Evolutionary conservation across 23 red algal genomes (phyloP), one percentile per base, ranked within the genome.

Genomic region (Chondrus crispus): DNA sequence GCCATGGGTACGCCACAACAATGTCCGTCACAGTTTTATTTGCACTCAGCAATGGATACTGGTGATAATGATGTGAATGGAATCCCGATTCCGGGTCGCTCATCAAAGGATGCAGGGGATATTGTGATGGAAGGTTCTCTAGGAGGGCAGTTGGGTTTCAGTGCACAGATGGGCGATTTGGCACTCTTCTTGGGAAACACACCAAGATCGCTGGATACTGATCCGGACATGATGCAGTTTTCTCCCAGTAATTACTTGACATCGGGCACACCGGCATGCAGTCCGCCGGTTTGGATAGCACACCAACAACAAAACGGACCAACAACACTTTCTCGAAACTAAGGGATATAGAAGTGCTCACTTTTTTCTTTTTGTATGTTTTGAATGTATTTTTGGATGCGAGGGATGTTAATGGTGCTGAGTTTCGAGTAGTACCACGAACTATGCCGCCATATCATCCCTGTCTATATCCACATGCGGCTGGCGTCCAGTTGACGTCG

Each of bases 221-320:
- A 89, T 29, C 70, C 66, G 20, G 85, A 89, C 42, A 9, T 42
- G 9, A 52, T 74, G 14, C 85, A 76, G 47, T 89, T 89, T 89
- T 89, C 85, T n/a, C 85, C 85, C 0, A 89, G 85, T 66, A 89
- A 57, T 76, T 89, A 60, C 69, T 30, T 89, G 1, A 6, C 60
- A 22, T 12, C 8, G 7, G 60, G 60, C 8, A 66, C n/a, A n/a
- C n/a, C n/a, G n/a, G n/a, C n/a, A n/a, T n/a, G n/a, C n/a, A n/a
- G n/a, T n/a, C n/a, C n/a, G n/a, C n/a, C n/a, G n/a, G n/a, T n/a
- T n/a, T n/a, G n/a, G n/a, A n/a, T n/a, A n/a, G n/a, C n/a, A n/a
- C n/a, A n/a, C n/a, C n/a, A n/a, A n/a, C n/a, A n/a, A n/a, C n/a
- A n/a, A n/a, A n/a, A n/a, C n/a, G n/a, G n/a, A n/a, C n/a, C n/a